phyloP scores from a whole-genome alignment of 2,329 filamentous ascomycete genomes.

The Pezicula carpinea region DNA sequence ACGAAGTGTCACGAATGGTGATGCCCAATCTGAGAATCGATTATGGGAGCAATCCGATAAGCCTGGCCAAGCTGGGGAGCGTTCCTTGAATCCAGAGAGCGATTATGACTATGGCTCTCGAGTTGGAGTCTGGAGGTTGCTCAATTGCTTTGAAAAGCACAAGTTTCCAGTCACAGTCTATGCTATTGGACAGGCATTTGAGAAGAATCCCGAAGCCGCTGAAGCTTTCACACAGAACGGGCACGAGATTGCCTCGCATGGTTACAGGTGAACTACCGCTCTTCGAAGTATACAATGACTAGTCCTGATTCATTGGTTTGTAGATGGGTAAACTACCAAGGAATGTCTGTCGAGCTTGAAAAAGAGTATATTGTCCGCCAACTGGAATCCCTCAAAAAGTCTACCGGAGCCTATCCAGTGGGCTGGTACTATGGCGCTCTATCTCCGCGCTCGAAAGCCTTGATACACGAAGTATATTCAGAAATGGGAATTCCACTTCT shows the following conservation, averaged over 20 bases:
- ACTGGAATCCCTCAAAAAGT: conserved; percentile 26
- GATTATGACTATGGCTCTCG: conserved; percentile 29
- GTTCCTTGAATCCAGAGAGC: conserved; percentile 16
- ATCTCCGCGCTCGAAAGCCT: conserved; percentile 34
- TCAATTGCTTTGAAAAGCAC: conserved; percentile 33
- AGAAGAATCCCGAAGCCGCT: conserved; percentile 33
- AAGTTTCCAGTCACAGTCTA: conserved; percentile 35
- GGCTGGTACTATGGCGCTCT: conserved; percentile 28
- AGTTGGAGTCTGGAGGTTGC: conserved; percentile 31
- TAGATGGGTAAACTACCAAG: conserved; percentile 35
- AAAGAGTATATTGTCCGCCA: conserved; percentile 31
- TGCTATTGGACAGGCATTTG: conserved; percentile 31
- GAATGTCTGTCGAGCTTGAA: conserved; percentile 30
- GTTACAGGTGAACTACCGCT: conserved; percentile 14
- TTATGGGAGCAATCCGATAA: conserved; percentile 8
- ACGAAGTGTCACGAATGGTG: conserved; percentile 28
- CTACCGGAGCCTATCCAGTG: conserved; percentile 26
- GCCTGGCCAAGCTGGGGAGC: neutral
- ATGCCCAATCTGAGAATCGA: conserved; percentile 17
- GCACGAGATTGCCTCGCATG: conserved; percentile 35
- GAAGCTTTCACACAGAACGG: conserved; percentile 21
- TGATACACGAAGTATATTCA: conserved; percentile 42
- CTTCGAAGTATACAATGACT: neutral
- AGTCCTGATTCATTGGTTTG: neutral
- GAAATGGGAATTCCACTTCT: conserved; percentile 45